Percentiles rank a stretch among this genome's conserved stretches.
Evolutionary conservation across 495 filamentous ascomycete species (phyloP).

Genomic region (Penicillium coffeae): DNA sequence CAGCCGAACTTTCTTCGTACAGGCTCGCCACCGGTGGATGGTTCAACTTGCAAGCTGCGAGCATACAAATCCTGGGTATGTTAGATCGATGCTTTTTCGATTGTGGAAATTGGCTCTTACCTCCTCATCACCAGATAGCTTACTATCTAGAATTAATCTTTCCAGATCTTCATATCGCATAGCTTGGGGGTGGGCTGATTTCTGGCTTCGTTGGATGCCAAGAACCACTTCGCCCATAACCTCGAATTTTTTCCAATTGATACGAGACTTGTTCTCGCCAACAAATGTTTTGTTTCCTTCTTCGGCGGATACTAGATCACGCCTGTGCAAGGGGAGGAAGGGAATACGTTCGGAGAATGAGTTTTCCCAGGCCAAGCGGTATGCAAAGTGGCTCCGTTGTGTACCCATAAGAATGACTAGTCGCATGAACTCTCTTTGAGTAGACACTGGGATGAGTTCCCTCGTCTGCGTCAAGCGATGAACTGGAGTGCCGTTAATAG

Average conservation of each 20-base stretch:
- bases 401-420: conserved; percentile 90
- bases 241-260: conserved; percentile 99
- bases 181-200: conserved; percentile 72
- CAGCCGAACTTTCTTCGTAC: conserved; percentile 44
- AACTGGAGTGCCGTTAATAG: conserved; percentile 83
- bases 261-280: conserved; percentile 64
- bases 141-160: conserved; percentile 69
- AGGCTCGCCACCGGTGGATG: conserved; percentile 36
- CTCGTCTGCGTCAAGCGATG: conserved; percentile 81
- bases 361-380: conserved; percentile 95
- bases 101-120: conserved; percentile 24
- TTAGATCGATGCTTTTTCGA: conserved; percentile 10
- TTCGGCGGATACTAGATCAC: conserved; percentile 86
- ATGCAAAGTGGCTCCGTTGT: conserved; percentile 86
- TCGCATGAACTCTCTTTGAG: conserved; percentile 78
- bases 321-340: conserved; percentile 84
- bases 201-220: conserved; percentile 86
- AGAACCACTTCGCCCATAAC: conserved; percentile 89
- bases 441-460: conserved; percentile 64
- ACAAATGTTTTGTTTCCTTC: conserved; percentile 90
- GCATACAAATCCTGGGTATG: conserved; percentile 39
- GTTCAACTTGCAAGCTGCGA: conserved; percentile 45
- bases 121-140: conserved; percentile 48
- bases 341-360: conserved; percentile 85
- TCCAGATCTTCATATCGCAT: conserved; percentile 60